A percentile compares a stretch with the other conserved stretches of the same genome.
Conservation (phyloP, 352 stramenopile genomes). For the Halophytophthora batemanensis region DNA sequence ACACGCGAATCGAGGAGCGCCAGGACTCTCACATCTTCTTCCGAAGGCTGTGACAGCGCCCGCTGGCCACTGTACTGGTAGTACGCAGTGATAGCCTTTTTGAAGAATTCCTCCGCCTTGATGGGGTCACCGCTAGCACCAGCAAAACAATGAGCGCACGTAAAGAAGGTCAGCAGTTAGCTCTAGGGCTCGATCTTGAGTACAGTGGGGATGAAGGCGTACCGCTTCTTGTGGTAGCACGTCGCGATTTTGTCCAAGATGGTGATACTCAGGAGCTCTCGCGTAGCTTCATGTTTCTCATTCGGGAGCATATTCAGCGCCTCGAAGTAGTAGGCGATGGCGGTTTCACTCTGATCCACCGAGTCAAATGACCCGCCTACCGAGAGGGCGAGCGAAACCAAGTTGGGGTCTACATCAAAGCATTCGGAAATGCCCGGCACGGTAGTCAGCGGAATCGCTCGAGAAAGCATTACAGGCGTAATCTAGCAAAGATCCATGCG, state of each 20-base stretch:
- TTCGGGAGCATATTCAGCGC: slow-evolving; percentile 32
- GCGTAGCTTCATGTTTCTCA: slow-evolving; percentile 8
- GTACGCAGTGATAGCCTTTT: slow-evolving; percentile 20
- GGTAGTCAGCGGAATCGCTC: no score
- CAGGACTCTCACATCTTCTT: slow-evolving; percentile 3
- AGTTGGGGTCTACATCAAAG: slow-evolving; percentile 49
- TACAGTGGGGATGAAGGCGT: not conserved
- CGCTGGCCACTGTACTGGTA: slow-evolving; percentile 18
- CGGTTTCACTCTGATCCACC: slow-evolving; percentile 28
- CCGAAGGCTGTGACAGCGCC: slow-evolving; percentile 9
- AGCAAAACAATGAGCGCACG: not conserved
- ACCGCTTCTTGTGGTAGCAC: slow-evolving; percentile 62
- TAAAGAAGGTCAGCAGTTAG: not conserved
- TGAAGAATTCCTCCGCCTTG: slow-evolving; percentile 18
- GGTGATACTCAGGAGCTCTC: slow-evolving; percentile 34
- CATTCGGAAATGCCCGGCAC: no score
- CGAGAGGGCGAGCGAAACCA: slow-evolving; percentile 57
- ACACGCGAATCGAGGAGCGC: slow-evolving; percentile 13
- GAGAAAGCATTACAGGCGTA: no score
- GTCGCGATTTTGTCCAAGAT: slow-evolving; percentile 61
- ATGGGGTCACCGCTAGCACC: slow-evolving; percentile 6
- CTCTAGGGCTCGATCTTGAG: not conserved
- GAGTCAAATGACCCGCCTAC: slow-evolving; percentile 63
- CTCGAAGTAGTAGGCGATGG: slow-evolving; percentile 56
- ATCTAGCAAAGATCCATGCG: no score